Base-by-base conservation (phyloP, 2,329 filamentous ascomycete species). In the Orbilia brochopaga region DNA sequence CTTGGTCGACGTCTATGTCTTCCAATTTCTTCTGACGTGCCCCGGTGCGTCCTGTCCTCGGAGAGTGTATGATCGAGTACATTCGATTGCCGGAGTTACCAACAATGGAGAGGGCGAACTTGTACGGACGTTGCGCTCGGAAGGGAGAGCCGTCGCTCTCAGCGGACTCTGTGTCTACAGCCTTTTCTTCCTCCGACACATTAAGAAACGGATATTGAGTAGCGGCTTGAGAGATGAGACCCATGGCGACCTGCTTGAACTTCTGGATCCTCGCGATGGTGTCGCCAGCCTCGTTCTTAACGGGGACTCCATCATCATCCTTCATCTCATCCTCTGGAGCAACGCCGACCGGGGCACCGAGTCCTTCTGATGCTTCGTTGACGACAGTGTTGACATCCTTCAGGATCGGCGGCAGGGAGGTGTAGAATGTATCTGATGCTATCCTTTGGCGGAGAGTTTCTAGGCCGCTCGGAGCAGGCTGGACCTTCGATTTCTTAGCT, bases 311-410 rank as follows among this genome's bases (percentile, higher is more conserved):
- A 24, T 65, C 53, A 32, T 61, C 60, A 17, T 72, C 67, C 15
- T 55, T 65, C 67, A 72, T 72, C 23, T 65, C 67, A 32, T 65
- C 67, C 19, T 65, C 56, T 10, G 60, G 67, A 1, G 56, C 54
- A 11, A 65, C 48, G 7, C 54, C 55, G 10, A 60, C 27, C 10
- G 48, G 24, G 21, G 42, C 42, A 13, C 67, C 44, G 8, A 60
- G 30, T 1, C 21, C 42, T 32, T 65, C 60, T n/a, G 60, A 54
- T 23, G 67, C 60, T 42, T 72, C 67, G 15, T 60, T 56, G 35
- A 55, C 23, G n/a, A 72, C 56, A 3, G 27, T n/a, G 35, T 65
- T 54, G 55, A 72, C 15, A 24, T 72, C 67, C 30, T 60, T 59
- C 10, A 35, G 30, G 0, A 72, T 35, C 13, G n/a, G 24, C 2